Conservation (phyloP, 257 asterid genomes). For the Nicotiana noctiflora region DNA sequence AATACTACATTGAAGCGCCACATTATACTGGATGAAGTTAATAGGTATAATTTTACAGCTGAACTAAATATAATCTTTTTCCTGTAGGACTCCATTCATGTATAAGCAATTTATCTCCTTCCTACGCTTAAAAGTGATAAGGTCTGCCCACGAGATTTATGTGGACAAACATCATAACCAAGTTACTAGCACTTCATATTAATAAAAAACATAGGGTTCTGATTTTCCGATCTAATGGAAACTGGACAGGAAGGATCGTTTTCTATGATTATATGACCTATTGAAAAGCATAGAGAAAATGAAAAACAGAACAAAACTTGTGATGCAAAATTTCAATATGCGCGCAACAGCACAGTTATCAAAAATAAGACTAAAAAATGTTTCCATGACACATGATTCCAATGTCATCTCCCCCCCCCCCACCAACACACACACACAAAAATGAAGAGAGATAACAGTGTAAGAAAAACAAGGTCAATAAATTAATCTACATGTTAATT, state of each 20-base stretch:
- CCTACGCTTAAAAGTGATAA: background rate
- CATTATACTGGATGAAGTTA: background rate
- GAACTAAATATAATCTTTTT: background rate
- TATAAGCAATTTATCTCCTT: background rate
- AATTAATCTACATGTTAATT: background rate
- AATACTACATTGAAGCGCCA: background rate
- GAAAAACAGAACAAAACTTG: background rate
- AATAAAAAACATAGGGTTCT: background rate
- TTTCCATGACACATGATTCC: background rate
- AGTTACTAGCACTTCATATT: background rate
- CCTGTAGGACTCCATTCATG: background rate
- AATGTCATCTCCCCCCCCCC: background rate
- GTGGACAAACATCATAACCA: background rate
- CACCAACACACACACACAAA: too few species aligned
- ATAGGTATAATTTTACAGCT: background rate
- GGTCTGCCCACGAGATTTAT: background rate
- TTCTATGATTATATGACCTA: background rate
- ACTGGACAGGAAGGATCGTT: background rate
- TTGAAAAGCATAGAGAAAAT: background rate
- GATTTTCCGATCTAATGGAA: background rate
- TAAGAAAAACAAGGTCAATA: background rate
- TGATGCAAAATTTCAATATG: background rate
- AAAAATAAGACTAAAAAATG: background rate
- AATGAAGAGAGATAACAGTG: background rate
- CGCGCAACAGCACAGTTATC: background rate